phyloP scores from a whole-genome alignment of 2,329 filamentous ascomycete species.

The Diaporthe sp. region DNA sequence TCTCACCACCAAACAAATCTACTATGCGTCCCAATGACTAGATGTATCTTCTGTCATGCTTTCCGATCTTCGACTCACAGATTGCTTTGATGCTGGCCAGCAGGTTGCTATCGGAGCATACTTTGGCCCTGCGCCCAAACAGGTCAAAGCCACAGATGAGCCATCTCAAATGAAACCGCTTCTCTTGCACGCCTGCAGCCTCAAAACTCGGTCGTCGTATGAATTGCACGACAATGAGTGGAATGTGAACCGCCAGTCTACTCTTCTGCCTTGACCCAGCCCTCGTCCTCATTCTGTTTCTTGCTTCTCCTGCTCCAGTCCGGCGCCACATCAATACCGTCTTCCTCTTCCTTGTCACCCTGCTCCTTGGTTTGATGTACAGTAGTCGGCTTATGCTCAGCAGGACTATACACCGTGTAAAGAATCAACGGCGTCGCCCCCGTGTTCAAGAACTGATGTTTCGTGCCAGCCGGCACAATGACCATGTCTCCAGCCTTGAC shows the following conservation, averaged over 20 bases:
- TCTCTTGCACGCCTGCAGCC: no score
- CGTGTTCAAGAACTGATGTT: conserved; percentile 75
- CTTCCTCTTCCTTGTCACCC: conserved; percentile 72
- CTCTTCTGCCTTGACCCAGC: conserved; percentile 54
- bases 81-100: no score
- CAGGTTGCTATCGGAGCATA: no score
- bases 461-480: conserved; percentile 72
- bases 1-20: no score
- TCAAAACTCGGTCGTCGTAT: no score
- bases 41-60: no score
- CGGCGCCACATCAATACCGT: conserved; percentile 70
- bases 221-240: background rate
- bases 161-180: no score
- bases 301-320: conserved; percentile 70
- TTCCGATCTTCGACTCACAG: no score
- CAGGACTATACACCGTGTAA: conserved; percentile 73
- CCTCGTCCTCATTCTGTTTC: conserved; percentile 64
- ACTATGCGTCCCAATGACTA: no score
- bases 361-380: conserved; percentile 74
- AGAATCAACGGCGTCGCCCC: conserved; percentile 70
- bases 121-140: no score
- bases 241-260: background rate
- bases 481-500: conserved; percentile 54
- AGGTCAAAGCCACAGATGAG: no score
- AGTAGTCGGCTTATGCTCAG: conserved; percentile 70